phyloP scores from a whole-genome alignment of 345 rosid species.

The Bruguiera gymnorhiza region DNA sequence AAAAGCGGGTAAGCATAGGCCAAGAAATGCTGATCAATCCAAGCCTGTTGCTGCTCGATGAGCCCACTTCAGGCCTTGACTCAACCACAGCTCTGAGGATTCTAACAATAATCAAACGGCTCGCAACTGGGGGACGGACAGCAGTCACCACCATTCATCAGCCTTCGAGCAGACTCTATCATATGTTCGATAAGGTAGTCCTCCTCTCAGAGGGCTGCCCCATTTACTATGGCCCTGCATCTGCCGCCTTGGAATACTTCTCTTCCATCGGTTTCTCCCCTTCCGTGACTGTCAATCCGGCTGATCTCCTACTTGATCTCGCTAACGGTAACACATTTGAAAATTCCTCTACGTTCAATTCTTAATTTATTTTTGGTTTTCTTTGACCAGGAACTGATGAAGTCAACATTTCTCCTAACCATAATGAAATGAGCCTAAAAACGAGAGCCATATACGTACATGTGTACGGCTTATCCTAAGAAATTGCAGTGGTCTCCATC shows the following conservation, averaged over 20 bases:
- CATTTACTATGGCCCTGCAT: constrained; percentile 79
- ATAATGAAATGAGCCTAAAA: too few relatives aligned
- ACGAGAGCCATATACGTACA: too few relatives aligned
- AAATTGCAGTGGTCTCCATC: too few relatives aligned
- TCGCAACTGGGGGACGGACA: constrained; percentile 84
- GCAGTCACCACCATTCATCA: constrained; percentile 93
- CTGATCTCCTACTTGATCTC: constrained; percentile 94
- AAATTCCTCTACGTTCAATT: neutral
- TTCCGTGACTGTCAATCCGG: constrained; percentile 87
- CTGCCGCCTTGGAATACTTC: constrained; percentile 85
- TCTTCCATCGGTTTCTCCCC: constrained; percentile 80
- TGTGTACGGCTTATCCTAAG: too few relatives aligned
- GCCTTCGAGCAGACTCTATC: constrained; percentile 91
- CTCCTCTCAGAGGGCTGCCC: constrained; percentile 84
- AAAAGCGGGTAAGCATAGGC: constrained; percentile 93
- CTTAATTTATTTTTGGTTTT: neutral
- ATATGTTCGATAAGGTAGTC: constrained; percentile 95
- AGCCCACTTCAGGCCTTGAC: constrained; percentile 97
- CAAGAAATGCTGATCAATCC: constrained; percentile 98
- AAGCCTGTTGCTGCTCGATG: constrained; percentile 81
- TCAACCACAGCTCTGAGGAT: constrained; percentile 93
- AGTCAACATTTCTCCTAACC: neutral
- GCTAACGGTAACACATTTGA: constrained; percentile 66
- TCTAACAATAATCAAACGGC: constrained; percentile 66
- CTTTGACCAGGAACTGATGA: neutral